Evolutionary conservation across 345 rosid genomes (phyloP).

Genomic region (Barbarea vulgaris): DNA sequence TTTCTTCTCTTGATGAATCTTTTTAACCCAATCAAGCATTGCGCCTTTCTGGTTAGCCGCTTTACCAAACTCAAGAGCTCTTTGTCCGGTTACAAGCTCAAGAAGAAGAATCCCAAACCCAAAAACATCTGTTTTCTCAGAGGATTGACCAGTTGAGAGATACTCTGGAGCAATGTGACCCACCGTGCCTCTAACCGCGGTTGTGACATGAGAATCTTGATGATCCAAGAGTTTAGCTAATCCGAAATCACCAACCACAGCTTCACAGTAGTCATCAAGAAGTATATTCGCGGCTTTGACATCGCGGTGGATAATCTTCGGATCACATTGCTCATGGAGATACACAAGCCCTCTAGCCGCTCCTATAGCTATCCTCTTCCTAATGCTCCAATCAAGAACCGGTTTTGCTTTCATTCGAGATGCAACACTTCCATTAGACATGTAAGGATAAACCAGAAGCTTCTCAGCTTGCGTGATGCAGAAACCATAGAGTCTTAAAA

Average conservation of each 20-base stretch:
- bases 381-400: slow-evolving; percentile 43
- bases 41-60: slow-evolving; percentile 45
- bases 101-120: slow-evolving; percentile 48
- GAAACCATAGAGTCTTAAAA: slow-evolving; percentile 44
- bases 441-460: slow-evolving; percentile 50
- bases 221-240: slow-evolving; percentile 46
- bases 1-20: slow-evolving; percentile 89
- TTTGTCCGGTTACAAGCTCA: slow-evolving; percentile 45
- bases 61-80: slow-evolving; percentile 46
- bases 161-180: slow-evolving; percentile 52
- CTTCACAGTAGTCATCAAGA: slow-evolving; percentile 45
- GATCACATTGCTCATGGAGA: slow-evolving; percentile 48
- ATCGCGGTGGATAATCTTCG: slow-evolving; percentile 47
- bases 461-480: slow-evolving; percentile 45
- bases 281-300: slow-evolving; percentile 49
- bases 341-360: slow-evolving; percentile 48
- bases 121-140: slow-evolving; percentile 48
- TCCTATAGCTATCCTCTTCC: slow-evolving; percentile 46
- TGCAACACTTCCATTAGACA: slow-evolving; percentile 48
- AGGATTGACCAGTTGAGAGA: slow-evolving; percentile 48
- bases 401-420: slow-evolving; percentile 46
- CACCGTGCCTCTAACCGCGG: slow-evolving; percentile 46
- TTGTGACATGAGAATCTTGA: slow-evolving; percentile 46
- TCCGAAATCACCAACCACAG: slow-evolving; percentile 48
- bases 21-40: slow-evolving; percentile 63